Base-by-base conservation (phyloP, 1,139 yeast species). In the Eremothecium gossypii region DNA sequence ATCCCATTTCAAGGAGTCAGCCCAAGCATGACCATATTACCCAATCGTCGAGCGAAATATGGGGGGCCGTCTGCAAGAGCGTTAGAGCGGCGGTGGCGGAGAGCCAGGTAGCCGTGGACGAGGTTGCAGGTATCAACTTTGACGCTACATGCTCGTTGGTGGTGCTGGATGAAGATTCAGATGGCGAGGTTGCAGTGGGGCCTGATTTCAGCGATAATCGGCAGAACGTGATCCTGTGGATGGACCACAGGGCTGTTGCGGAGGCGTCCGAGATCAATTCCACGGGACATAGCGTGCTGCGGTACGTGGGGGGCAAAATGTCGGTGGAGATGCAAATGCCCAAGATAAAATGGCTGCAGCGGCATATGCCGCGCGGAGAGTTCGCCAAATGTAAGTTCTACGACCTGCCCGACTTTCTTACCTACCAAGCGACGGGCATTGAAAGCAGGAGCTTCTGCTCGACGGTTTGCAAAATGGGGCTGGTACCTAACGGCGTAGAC, bases 261-360 rank as follows among this genome's bases (percentile, higher is more conserved):
- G 96, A 89, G 62, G 87, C 96, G 14, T 68, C 76, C 48, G 73
- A 69, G 42, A 87, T 91, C 63, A 89, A 89, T 63, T 77, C 81
- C 38, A 82, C 95, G 1, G 74, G 74, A 33, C 94, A 86, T 60
- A 77, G 76, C 55, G 75, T 84, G 48, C 73, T 91, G 56, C 82
- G 84, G 61, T 91, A 86, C 60, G 98, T 91, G 10, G 98, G 98
- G 41, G 98, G 98, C 13, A 83, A 81, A 55, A 89, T 91, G 96
- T 86, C 96, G 39, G 81, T 91, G 57, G 98, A 91, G 65, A 89
- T 89, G 97, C 97, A 91, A 61, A 73, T 91, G 53, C 98, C 98
- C 48, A 91, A 91, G 66, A 89, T 87, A 66, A 83, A 85, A 65
- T 91, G 98, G 98, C 73, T 91, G 58, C 89, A 91, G 64, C 83